A percentile compares a stretch with the other conserved stretches of the same genome.
Conservation (phyloP, 441 rosid species). For the Gossypium gossypioides region DNA sequence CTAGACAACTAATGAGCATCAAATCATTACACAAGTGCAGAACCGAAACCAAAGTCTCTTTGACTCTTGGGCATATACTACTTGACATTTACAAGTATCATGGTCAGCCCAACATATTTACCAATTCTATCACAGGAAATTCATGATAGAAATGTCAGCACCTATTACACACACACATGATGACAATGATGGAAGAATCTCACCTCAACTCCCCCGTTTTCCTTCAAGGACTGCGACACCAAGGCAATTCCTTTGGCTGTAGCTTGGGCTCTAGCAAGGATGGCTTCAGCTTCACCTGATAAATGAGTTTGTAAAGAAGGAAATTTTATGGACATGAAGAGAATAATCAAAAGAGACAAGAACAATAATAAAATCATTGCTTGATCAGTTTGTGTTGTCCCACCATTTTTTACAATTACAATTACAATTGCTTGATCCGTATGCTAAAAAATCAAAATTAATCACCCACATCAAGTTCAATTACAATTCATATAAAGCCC, state of each 20-base stretch:
- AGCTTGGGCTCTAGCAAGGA: conserved; percentile 73
- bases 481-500: not conserved
- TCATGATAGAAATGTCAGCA: not conserved
- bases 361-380: not conserved
- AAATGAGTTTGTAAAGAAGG: not conserved
- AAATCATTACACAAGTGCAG: not conserved
- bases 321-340: not conserved
- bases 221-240: conserved; percentile 64
- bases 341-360: not conserved
- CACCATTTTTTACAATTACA: not conserved
- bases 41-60: not conserved
- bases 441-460: not conserved
- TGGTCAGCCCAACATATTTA: not conserved
- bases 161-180: not conserved
- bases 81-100: not conserved
- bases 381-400: not conserved
- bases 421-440: too few species aligned
- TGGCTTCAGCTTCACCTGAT: conserved; percentile 92
- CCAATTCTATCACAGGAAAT: not conserved
- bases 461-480: not conserved
- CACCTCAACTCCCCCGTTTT: conserved; percentile 79
- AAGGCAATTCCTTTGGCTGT: conserved; percentile 60
- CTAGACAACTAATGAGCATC: not conserved
- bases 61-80: not conserved
- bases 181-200: conserved; percentile 14